Evolutionary conservation across 257 asterid species (phyloP).

Genomic region (Solanum chiquidenum): DNA sequence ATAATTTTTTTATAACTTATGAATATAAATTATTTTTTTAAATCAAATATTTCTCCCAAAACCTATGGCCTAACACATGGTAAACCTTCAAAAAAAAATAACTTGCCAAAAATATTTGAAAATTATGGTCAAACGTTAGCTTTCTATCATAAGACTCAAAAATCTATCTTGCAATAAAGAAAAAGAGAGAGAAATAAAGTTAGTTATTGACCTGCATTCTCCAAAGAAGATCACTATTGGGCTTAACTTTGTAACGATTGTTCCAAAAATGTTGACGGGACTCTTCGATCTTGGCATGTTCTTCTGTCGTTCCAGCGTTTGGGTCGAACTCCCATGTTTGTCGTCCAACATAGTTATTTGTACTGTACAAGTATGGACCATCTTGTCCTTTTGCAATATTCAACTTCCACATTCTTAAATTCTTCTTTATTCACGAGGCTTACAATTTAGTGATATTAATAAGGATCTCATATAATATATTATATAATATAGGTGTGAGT

Average conservation of each 20-base stretch:
- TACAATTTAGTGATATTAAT: not conserved
- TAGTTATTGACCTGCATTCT: constrained; percentile 29
- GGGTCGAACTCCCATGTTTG: constrained; percentile 59
- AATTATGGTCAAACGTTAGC: no score
- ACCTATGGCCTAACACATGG: fast-evolving
- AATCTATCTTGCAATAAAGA: no score
- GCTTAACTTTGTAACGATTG: constrained; percentile 44
- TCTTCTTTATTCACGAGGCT: not conserved
- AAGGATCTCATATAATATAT: not conserved
- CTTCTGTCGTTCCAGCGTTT: constrained; percentile 37
- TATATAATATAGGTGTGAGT: no score
- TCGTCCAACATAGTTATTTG: constrained; percentile 55
- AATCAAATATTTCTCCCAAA: no score
- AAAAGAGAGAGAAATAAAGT: no score
- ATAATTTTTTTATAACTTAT: no score
- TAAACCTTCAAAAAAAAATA: no score
- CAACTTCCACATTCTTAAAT: constrained; percentile 45
- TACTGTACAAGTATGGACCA: constrained; percentile 47
- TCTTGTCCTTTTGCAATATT: constrained; percentile 41
- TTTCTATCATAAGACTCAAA: no score
- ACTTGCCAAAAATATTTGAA: no score
- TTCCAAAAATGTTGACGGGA: constrained; percentile 46
- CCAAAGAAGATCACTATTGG: constrained; percentile 60
- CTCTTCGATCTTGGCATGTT: constrained; percentile 28
- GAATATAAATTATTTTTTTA: no score